These are phyloP conservation scores for Polysphondylium violaceum DNA, from an alignment of 78 protist genomes.

Conservation along the genomic window DNA sequence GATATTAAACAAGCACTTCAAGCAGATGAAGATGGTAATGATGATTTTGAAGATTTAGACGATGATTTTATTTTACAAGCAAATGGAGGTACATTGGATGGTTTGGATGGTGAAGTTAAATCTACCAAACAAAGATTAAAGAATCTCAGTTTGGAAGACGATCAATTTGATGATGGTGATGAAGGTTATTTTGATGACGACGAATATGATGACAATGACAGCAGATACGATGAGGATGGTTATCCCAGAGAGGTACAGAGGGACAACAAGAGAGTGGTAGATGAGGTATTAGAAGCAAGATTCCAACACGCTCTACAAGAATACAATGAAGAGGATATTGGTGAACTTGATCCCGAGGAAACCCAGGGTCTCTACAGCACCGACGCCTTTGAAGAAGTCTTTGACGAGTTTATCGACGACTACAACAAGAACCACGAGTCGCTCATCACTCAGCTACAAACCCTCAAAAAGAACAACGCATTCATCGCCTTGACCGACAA, in stretches of 20 bases:
- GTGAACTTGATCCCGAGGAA: constrained; percentile 44
- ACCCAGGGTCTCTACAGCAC: constrained; percentile 32
- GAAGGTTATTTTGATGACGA: constrained; percentile 1
- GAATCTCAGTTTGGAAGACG: constrained; percentile 21
- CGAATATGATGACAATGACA: neutral
- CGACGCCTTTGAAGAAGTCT: constrained; percentile 41
- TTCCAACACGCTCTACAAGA: constrained; percentile 39
- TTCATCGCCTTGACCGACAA: constrained; percentile 29
- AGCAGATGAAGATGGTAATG: constrained; percentile 30
- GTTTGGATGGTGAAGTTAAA: constrained; percentile 41
- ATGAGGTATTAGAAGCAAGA: constrained; percentile 31
- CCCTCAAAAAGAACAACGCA: constrained; percentile 6
- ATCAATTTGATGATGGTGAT: constrained; percentile 5
- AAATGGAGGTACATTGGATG: constrained; percentile 73
- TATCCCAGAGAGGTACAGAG: too few relatives aligned
- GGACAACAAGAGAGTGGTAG: neutral
- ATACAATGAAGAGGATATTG: constrained; percentile 66
- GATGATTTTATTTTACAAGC: constrained; percentile 79
- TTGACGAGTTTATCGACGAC: constrained; percentile 55
- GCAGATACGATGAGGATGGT: neutral
- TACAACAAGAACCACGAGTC: constrained; percentile 47
- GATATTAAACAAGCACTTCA: constrained; percentile 47
- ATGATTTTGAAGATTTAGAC: constrained; percentile 65
- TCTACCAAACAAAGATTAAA: constrained; percentile 16
- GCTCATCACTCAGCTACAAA: constrained; percentile 22